phyloP scores from a whole-genome alignment of 2,329 filamentous ascomycete species.

The Clonostachys solani region DNA sequence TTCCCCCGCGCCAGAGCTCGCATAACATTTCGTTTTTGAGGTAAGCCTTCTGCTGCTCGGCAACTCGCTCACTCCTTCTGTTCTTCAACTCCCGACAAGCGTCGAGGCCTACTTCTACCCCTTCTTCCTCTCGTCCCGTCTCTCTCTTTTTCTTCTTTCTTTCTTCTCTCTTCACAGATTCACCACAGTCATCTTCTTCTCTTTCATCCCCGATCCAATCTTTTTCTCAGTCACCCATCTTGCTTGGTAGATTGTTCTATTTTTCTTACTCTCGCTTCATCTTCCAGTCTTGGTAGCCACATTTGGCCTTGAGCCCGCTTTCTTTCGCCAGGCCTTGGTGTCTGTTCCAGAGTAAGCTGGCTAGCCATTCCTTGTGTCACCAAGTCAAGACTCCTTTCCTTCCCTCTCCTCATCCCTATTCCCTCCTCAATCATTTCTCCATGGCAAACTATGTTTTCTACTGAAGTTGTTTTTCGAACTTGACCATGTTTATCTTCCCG shows the following conservation, averaged over 20 bases:
- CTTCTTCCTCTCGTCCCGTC: slow-evolving; percentile 4
- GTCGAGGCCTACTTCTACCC: not conserved
- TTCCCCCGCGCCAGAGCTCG: no score
- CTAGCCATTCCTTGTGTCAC: no score
- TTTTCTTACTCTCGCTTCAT: slow-evolving; percentile 55
- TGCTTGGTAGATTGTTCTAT: slow-evolving; percentile 58
- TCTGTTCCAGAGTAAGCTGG: slow-evolving; percentile 1
- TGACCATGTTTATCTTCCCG: not conserved
- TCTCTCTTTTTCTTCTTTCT: slow-evolving; percentile 11
- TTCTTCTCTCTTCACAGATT: slow-evolving; percentile 35
- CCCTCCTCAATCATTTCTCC: no score
- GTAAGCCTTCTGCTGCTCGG: no score
- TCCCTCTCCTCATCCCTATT: no score
- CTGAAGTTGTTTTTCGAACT: not conserved
- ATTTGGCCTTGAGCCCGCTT: slow-evolving; percentile 20
- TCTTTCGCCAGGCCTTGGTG: slow-evolving; percentile 1
- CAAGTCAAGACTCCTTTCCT: no score
- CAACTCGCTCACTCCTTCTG: no score
- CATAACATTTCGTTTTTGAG: no score
- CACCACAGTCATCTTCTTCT: slow-evolving; percentile 27
- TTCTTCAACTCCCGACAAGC: no score
- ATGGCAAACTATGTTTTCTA: not conserved
- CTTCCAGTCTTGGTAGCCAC: slow-evolving; percentile 47
- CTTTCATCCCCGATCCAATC: slow-evolving; percentile 20
- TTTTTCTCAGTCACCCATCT: slow-evolving; percentile 35